These are phyloP conservation scores for Silene vulgaris DNA, from an alignment of 179 eudicot genomes.

Conservation along the genomic window DNA sequence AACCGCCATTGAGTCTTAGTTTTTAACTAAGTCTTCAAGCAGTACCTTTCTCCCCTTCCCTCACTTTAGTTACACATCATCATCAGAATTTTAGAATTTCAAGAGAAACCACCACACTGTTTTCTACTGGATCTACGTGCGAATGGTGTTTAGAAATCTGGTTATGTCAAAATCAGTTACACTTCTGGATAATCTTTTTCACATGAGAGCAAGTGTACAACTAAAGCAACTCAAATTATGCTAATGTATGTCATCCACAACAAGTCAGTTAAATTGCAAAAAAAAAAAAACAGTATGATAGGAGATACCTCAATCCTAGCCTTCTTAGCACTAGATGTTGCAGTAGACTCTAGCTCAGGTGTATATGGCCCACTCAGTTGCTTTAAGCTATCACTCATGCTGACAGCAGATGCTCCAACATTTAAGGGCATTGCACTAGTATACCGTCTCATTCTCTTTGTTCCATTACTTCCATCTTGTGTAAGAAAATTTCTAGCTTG, in stretches of 20 bases:
- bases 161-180: neutral
- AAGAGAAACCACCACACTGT: conserved; percentile 1
- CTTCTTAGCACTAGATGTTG: conserved; percentile 67
- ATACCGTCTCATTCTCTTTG: conserved; percentile 77
- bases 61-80: neutral
- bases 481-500: conserved; percentile 75
- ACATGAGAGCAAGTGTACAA: neutral
- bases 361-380: conserved; percentile 51
- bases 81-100: neutral
- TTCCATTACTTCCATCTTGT: conserved; percentile 68
- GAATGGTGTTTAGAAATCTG: neutral
- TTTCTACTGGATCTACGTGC: neutral
- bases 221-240: neutral
- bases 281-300: conserved; percentile 6
- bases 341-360: conserved; percentile 80
- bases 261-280: conserved; percentile 1
- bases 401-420: conserved; percentile 63
- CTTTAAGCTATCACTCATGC: conserved; percentile 57
- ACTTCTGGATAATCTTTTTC: neutral
- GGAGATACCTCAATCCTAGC: conserved; percentile 60
- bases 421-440: conserved; percentile 83
- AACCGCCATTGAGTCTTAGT: too few species aligned
- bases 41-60: neutral
- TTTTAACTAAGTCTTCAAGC: neutral
- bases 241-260: neutral